Conservation (phyloP, 2,329 filamentous ascomycete species). For the Clonostachys byssicola region DNA sequence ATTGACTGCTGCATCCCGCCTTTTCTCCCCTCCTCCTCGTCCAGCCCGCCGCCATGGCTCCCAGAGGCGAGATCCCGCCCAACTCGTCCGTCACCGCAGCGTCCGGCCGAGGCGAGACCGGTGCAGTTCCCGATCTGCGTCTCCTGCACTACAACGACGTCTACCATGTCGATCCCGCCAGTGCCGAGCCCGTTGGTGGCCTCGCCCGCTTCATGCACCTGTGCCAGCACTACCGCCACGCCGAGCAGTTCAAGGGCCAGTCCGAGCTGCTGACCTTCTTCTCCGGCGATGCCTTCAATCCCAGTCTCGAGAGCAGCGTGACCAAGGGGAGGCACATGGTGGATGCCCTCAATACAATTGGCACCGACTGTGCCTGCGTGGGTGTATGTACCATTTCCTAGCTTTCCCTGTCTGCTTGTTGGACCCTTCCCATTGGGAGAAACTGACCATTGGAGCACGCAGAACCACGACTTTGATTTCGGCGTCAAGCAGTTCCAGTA, state of each 20-base stretch:
- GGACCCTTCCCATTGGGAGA: not conserved
- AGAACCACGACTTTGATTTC: conserved; percentile 94
- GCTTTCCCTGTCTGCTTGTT: not conserved
- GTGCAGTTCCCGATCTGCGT: conserved; percentile 60
- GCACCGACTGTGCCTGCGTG: conserved; percentile 76
- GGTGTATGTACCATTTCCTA: conserved; percentile 44
- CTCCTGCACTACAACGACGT: conserved; percentile 91
- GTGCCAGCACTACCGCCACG: conserved; percentile 68
- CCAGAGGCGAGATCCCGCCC: conserved; percentile 3
- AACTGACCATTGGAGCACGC: not conserved
- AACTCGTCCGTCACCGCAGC: not conserved
- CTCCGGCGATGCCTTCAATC: conserved; percentile 90
- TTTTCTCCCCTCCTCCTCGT: no score
- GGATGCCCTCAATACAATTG: conserved; percentile 72
- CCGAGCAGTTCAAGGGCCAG: conserved; percentile 56
- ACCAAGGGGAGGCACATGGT: conserved; percentile 93
- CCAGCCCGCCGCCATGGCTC: conserved; percentile 1
- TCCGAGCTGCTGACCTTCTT: conserved; percentile 73
- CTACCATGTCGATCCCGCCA: conserved; percentile 76
- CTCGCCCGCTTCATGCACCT: conserved; percentile 76
- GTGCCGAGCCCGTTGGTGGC: conserved; percentile 80
- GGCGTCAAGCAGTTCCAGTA: conserved; percentile 77
- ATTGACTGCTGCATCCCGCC: no score
- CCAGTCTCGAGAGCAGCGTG: conserved; percentile 81
- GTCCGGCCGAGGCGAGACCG: not conserved